Evolutionary conservation across 768 basidiomycete species (phyloP).

Genomic region (Agrocybe pediades): DNA sequence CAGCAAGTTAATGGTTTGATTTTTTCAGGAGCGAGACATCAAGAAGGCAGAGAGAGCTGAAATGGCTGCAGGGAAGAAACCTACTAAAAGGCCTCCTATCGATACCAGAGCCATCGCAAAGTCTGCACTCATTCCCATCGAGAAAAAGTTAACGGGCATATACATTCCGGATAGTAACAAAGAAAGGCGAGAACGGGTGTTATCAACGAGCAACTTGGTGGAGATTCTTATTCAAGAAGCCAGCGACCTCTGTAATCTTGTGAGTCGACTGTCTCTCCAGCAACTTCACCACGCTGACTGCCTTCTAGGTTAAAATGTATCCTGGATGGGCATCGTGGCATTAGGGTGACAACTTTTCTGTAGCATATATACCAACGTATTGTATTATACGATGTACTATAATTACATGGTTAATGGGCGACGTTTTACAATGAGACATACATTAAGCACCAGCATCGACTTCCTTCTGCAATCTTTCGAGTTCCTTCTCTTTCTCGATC

Average conservation of each 20-base stretch:
- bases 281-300: conserved; percentile 10
- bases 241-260: conserved; percentile 69
- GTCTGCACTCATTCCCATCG: conserved; percentile 77
- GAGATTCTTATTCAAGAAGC: conserved; percentile 92
- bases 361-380: background rate
- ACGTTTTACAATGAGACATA: background rate
- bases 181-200: conserved; percentile 54
- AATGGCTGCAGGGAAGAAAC: conserved; percentile 11
- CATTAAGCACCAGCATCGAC: conserved; percentile 26
- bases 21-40: conserved; percentile 44
- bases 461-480: conserved; percentile 68
- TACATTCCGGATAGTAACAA: conserved; percentile 56
- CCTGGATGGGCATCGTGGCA: conserved; percentile 88
- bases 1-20: background rate
- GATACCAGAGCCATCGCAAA: conserved; percentile 72
- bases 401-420: background rate
- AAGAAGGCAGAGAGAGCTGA: conserved; percentile 39
- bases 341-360: conserved; percentile 28
- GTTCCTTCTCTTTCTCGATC: conserved; percentile 82
- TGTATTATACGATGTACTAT: conserved; percentile 1
- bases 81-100: conserved; percentile 18
- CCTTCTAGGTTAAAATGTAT: conserved; percentile 83
- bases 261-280: conserved; percentile 20
- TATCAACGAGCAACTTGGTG: conserved; percentile 85
- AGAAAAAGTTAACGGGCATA: conserved; percentile 78